These are phyloP conservation scores for Saccharata proteae DNA, from an alignment of 2,329 filamentous ascomycete species.

Conservation along the genomic window DNA sequence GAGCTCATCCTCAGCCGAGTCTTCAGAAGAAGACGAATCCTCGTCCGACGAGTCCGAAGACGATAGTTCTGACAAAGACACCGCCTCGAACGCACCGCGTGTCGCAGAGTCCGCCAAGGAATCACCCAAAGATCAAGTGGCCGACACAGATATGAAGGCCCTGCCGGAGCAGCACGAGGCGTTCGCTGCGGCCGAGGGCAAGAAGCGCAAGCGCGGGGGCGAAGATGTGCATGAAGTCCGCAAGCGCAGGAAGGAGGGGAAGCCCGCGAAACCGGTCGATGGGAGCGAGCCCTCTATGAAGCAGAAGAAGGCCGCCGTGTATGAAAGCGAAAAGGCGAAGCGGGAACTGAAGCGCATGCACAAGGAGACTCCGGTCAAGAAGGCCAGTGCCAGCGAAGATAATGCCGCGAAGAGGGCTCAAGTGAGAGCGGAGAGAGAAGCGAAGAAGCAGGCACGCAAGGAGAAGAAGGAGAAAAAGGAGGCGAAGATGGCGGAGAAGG, in stretches of 20 bases:
- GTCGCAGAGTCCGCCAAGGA: no score
- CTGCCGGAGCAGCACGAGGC: constrained; percentile 1
- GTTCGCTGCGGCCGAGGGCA: not conserved
- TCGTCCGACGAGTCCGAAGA: constrained; percentile 6
- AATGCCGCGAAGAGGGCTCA: constrained; percentile 2
- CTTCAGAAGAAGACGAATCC: constrained; percentile 12
- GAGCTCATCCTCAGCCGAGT: constrained; percentile 14
- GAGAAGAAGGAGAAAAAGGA: constrained; percentile 7
- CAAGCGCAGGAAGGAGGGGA: constrained; percentile 12
- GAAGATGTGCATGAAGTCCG: constrained; percentile 9
- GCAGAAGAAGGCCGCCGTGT: constrained; percentile 8
- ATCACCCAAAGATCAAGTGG: not conserved
- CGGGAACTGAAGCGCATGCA: constrained; percentile 8
- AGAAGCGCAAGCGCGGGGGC: constrained; percentile 19
- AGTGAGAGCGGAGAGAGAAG: constrained; percentile 6
- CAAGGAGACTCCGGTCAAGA: constrained; percentile 8
- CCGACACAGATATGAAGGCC: not conserved
- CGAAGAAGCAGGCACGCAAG: constrained; percentile 5
- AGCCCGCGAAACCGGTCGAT: constrained; percentile 1
- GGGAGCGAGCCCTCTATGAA: constrained; percentile 7
- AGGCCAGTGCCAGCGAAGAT: constrained; percentile 10
- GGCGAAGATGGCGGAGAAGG: constrained; percentile 11
- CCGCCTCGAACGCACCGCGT: no score
- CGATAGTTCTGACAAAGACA: no score
- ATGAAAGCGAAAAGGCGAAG: no score